Conservation (phyloP, 495 filamentous ascomycete genomes). For the Tuber borchii region DNA sequence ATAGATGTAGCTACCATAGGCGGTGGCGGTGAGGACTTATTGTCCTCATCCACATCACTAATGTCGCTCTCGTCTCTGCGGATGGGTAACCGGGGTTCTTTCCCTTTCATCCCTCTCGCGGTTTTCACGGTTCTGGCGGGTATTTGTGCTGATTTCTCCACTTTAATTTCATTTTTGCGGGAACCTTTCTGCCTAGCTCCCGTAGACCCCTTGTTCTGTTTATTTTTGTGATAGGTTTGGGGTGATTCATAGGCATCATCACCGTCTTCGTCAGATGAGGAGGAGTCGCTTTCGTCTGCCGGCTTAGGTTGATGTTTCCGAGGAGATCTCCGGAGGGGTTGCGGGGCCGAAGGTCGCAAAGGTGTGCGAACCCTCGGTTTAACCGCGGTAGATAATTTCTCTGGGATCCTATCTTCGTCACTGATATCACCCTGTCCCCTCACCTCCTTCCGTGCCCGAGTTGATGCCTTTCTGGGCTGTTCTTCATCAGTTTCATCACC, state of each 20-base stretch:
- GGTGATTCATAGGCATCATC: not conserved
- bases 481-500: not conserved
- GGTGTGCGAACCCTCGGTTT: not conserved
- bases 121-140: no score
- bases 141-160: not conserved
- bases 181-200: no score
- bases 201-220: no score
- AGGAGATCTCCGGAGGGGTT: not conserved
- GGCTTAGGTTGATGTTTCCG: not conserved
- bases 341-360: not conserved
- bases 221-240: not conserved
- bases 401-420: not conserved
- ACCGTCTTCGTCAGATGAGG: not conserved
- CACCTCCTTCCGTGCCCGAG: not conserved
- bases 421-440: not conserved
- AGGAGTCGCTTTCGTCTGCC: not conserved
- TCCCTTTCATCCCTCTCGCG: not conserved
- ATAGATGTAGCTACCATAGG: not conserved
- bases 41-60: not conserved
- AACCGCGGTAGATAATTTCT: not conserved
- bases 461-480: not conserved
- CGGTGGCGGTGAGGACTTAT: not conserved
- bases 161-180: not conserved
- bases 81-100: not conserved
- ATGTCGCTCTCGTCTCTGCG: not conserved